Evolutionary conservation across 2,329 filamentous ascomycete genomes (phyloP).

Genomic region (Fragosphaeria purpurea): DNA sequence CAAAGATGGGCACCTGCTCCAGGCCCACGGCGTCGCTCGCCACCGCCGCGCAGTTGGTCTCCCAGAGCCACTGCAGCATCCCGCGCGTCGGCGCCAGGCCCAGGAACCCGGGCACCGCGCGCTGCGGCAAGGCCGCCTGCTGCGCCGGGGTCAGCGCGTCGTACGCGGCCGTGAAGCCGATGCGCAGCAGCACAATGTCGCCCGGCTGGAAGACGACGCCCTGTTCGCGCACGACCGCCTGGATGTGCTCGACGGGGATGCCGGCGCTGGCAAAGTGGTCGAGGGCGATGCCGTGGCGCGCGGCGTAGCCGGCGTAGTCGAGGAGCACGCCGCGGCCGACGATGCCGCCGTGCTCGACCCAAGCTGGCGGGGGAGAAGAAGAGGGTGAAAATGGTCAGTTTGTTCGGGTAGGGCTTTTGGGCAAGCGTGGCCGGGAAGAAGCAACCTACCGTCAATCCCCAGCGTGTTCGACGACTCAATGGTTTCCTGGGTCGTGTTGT

Average conservation of each 20-base stretch:
- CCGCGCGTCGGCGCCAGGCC: slow-evolving; percentile 9
- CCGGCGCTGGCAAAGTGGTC: slow-evolving; percentile 9
- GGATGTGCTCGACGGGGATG: slow-evolving; percentile 19
- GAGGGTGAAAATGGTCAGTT: too few species aligned
- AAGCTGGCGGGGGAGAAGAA: slow-evolving; percentile 17
- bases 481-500: slow-evolving; percentile 23
- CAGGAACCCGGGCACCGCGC: slow-evolving; percentile 10
- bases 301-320: slow-evolving; percentile 21
- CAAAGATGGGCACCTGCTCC: slow-evolving; percentile 4
- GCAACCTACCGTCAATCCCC: slow-evolving; percentile 19
- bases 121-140: slow-evolving; percentile 18
- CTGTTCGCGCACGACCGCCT: slow-evolving; percentile 24
- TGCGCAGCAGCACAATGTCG: slow-evolving; percentile 28
- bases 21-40: too few species aligned
- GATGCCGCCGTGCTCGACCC: slow-evolving; percentile 27
- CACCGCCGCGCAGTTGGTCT: too few species aligned
- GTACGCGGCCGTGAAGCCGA: slow-evolving; percentile 21
- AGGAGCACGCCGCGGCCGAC: slow-evolving; percentile 34
- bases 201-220: slow-evolving; percentile 22
- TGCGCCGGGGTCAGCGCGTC: slow-evolving; percentile 12
- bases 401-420: too few species aligned
- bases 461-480: slow-evolving; percentile 11
- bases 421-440: too few species aligned
- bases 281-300: slow-evolving; percentile 7
- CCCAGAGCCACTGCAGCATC: too few species aligned